Percentiles rank a stretch among this genome's conserved stretches.
Evolutionary conservation across 495 filamentous ascomycete species (phyloP).

Genomic region (Penicillium tannophilum): DNA sequence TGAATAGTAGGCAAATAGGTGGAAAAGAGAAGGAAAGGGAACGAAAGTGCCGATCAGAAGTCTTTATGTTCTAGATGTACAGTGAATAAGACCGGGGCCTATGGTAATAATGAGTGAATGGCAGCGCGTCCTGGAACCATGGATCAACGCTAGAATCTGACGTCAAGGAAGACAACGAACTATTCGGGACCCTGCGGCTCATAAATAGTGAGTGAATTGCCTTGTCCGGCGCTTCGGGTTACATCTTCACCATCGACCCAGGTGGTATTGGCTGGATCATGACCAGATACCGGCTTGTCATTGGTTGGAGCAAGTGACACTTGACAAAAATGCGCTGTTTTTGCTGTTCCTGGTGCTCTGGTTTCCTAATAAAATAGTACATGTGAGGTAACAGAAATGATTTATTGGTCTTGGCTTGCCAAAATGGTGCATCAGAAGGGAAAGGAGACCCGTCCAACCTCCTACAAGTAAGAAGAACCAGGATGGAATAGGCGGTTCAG

Average conservation of each 20-base stretch:
- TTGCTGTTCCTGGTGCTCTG: neutral
- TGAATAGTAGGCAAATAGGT: slow-evolving; percentile 15
- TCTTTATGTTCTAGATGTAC: slow-evolving; percentile 7
- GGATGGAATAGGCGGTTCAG: neutral
- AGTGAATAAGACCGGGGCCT: slow-evolving; percentile 1
- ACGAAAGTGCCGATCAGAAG: slow-evolving; percentile 5
- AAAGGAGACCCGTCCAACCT: neutral
- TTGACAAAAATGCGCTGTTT: neutral
- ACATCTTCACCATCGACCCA: slow-evolving; percentile 13
- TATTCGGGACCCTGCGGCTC: neutral
- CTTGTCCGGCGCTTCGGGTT: slow-evolving; percentile 21
- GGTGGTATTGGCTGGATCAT: slow-evolving; percentile 16
- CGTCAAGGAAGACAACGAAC: slow-evolving; percentile 25
- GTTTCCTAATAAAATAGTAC: neutral
- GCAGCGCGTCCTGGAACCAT: slow-evolving; percentile 12
- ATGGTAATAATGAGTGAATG: slow-evolving; percentile 23
- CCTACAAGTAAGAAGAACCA: neutral
- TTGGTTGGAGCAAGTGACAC: neutral
- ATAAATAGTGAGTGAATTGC: slow-evolving; percentile 7
- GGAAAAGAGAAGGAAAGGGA: slow-evolving; percentile 3
- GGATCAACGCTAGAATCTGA: slow-evolving; percentile 17
- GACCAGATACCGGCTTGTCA: neutral
- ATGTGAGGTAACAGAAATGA: slow-evolving; percentile 13
- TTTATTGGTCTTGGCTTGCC: slow-evolving; percentile 15
- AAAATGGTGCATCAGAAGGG: neutral